Percentiles rank a stretch among this genome's conserved stretches.
Evolutionary conservation across 2,329 filamentous ascomycete genomes (phyloP).

Genomic region (Penicillium crustosum): DNA sequence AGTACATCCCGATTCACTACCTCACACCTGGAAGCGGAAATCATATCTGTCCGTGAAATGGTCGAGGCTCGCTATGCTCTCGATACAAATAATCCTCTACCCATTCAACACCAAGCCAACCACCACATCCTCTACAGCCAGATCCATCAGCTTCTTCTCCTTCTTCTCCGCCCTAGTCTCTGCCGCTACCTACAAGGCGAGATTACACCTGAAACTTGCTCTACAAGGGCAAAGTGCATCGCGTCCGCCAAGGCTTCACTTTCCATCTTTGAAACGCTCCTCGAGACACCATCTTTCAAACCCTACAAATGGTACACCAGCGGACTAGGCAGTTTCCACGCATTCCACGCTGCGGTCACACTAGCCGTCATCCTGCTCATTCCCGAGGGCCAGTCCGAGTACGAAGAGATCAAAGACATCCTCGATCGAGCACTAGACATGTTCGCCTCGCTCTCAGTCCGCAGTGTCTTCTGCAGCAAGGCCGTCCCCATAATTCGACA

Average conservation of each 20-base stretch:
- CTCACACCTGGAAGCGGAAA: slow-evolving; percentile 32
- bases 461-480: slow-evolving; percentile 40
- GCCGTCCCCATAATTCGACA: slow-evolving; percentile 37
- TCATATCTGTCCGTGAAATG: slow-evolving; percentile 31
- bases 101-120: slow-evolving; percentile 40
- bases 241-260: slow-evolving; percentile 37
- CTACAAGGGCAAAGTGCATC: slow-evolving; percentile 34
- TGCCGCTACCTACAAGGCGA: slow-evolving; percentile 36
- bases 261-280: slow-evolving; percentile 34
- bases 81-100: slow-evolving; percentile 29
- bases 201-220: slow-evolving; percentile 30
- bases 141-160: slow-evolving; percentile 39
- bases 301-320: slow-evolving; percentile 45
- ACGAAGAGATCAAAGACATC: slow-evolving; percentile 29
- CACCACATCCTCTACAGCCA: slow-evolving; percentile 44
- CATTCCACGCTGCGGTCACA: slow-evolving; percentile 42
- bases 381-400: slow-evolving; percentile 31
- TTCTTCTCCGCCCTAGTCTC: slow-evolving; percentile 39
- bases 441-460: slow-evolving; percentile 35
- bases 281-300: slow-evolving; percentile 32
- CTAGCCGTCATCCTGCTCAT: slow-evolving; percentile 31
- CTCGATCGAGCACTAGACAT: slow-evolving; percentile 33
- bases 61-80: slow-evolving; percentile 33
- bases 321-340: slow-evolving; percentile 42
- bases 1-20: slow-evolving; percentile 24